These are phyloP conservation scores for Astrephomene gubernaculifera DNA, from an alignment of 139 green algal species.

Conservation along the genomic window DNA sequence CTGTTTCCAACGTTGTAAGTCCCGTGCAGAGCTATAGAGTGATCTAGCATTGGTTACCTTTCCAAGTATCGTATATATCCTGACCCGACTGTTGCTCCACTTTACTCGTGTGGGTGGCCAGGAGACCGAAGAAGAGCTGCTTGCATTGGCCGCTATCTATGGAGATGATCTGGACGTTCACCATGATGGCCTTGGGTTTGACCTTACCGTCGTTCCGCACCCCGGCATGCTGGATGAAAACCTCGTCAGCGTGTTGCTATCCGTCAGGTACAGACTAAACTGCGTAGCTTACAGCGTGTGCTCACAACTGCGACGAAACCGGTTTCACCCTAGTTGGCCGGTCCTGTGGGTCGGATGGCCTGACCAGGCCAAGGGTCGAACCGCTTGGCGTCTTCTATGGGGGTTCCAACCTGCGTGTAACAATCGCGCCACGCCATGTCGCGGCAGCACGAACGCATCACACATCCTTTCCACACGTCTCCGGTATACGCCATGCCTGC, in stretches of 20 bases:
- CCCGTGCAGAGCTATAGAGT: too few species aligned
- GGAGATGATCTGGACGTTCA: conserved; percentile 36
- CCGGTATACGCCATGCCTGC: background rate
- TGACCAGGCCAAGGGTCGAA: too few species aligned
- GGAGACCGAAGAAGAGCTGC: conserved; percentile 50
- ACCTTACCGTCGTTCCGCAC: conserved; percentile 74
- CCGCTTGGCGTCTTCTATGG: too few species aligned
- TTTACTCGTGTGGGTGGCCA: background rate
- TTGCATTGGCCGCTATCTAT: conserved; percentile 55
- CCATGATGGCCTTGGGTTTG: conserved; percentile 59
- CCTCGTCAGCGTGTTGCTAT: conserved; percentile 53
- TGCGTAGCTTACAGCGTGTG: background rate
- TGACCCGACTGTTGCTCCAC: background rate
- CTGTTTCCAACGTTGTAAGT: background rate
- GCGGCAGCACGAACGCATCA: too few species aligned
- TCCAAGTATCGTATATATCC: too few species aligned
- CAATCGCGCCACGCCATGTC: too few species aligned
- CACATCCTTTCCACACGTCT: too few species aligned
- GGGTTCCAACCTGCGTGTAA: too few species aligned
- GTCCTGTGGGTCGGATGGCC: too few species aligned
- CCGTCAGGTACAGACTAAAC: conserved; percentile 8
- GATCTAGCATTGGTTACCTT: too few species aligned
- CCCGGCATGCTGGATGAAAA: conserved; percentile 64
- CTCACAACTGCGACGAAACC: too few species aligned
- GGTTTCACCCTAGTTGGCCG: too few species aligned